A percentile compares a stretch with the other conserved stretches of the same genome.
Evolutionary conservation across 768 basidiomycete genomes (phyloP).

Genomic region (Collybiopsis luxurians): DNA sequence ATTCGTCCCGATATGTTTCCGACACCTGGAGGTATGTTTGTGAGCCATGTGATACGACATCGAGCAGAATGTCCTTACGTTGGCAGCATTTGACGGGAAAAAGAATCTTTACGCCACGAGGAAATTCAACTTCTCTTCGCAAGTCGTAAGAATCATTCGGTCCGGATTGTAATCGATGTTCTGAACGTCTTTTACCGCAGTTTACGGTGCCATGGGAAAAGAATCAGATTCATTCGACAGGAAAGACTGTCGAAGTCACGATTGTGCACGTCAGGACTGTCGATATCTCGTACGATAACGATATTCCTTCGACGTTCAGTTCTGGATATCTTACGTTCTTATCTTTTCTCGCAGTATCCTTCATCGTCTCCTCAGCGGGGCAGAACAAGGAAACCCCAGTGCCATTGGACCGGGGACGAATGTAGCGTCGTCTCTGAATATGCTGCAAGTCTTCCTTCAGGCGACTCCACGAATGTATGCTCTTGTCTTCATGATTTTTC

Average conservation of each 20-base stretch:
- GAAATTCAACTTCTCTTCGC: conserved; percentile 16
- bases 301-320: conserved; percentile 20
- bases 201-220: conserved; percentile 5
- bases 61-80: background rate
- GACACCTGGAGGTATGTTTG: conserved; percentile 22
- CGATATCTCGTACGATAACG: conserved; percentile 22
- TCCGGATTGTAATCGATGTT: no score
- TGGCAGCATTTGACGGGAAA: conserved; percentile 30
- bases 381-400: conserved; percentile 2
- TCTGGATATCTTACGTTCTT: background rate
- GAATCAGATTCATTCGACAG: background rate
- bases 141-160: conserved; percentile 20
- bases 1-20: conserved; percentile 21
- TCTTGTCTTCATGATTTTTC: background rate
- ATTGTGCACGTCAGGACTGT: conserved; percentile 17
- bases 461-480: conserved; percentile 26
- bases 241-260: background rate
- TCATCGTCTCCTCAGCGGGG: background rate
- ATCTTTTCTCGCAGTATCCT: background rate
- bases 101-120: conserved; percentile 28
- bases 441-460: conserved; percentile 33
- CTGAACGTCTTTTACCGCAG: background rate
- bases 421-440: conserved; percentile 22
- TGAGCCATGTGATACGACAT: background rate
- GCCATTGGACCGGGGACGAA: conserved; percentile 17